A percentile compares a stretch with the other conserved stretches of the same genome.
phyloP scores from a whole-genome alignment of 306 rosid genomes.

The Leucaena leucocephala region DNA sequence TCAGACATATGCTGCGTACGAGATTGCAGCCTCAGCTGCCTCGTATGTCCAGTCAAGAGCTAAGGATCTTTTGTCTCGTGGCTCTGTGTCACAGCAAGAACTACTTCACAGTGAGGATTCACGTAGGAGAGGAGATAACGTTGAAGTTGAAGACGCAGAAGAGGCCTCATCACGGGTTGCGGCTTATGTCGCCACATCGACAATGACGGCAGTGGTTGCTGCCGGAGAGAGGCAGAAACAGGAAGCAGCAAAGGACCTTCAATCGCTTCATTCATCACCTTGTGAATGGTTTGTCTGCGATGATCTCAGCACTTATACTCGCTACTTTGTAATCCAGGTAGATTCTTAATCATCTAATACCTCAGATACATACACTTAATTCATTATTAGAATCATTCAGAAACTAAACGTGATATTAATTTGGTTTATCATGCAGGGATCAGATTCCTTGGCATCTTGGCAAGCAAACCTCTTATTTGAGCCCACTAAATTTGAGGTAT shows the following conservation, averaged over 20 bases:
- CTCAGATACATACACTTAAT: neutral
- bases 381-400: neutral
- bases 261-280: conserved; percentile 83
- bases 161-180: conserved; percentile 64
- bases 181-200: conserved; percentile 42
- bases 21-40: conserved; percentile 89
- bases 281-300: conserved; percentile 98
- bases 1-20: conserved; percentile 56
- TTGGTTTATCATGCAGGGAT: conserved; percentile 66
- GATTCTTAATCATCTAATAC: neutral
- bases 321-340: conserved; percentile 94
- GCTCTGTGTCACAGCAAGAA: conserved; percentile 42
- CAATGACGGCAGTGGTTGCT: conserved; percentile 46
- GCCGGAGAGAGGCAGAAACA: conserved; percentile 81
- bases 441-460: conserved; percentile 91
- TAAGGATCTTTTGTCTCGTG: conserved; percentile 49
- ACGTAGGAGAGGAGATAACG: conserved; percentile 21
- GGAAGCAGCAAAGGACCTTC: conserved; percentile 82
- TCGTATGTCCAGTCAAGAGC: conserved; percentile 68
- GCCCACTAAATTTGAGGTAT: conserved; percentile 92
- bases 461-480: conserved; percentile 95
- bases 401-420: neutral
- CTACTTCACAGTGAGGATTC: conserved; percentile 32
- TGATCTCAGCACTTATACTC: conserved; percentile 67
- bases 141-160: conserved; percentile 42